Base-by-base conservation (phyloP, 352 stramenopile species). In the Pythium rhizo-oryzae region DNA sequence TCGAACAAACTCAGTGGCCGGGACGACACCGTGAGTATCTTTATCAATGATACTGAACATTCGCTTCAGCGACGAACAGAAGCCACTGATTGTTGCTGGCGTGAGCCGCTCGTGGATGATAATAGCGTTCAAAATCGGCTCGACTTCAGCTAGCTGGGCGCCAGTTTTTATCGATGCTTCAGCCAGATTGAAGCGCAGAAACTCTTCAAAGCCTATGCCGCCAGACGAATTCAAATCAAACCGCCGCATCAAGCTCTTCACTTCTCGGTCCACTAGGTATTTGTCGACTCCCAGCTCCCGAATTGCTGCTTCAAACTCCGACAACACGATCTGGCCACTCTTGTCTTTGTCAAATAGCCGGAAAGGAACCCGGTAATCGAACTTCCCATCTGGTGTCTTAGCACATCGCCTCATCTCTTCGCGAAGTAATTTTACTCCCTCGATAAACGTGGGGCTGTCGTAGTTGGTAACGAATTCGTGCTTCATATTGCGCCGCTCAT, bases 1-100 rank as follows among this genome's bases (percentile, higher is more conserved):
- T 55, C 90, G 75, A 15, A 79, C 59, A 62, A 94, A 93, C 35
- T 78, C 69, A 18, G 53, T 72, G 21, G 52, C 57, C 23, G 83
- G 56, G 2, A 94, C 62, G 24, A 79, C 72, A 6, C 86, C 84
- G 1, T 74, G 84, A 1, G 76, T 84, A 11, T 91, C 81, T 52
- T 92, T 91, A 72, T 94, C 86, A 16, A 92, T 81, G 47, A 93
- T 94, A 19, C 70, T 77, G 67, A 92, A 92, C 84, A 91, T 94
- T 41, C 86, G 77, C 49, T 91, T 91, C 21, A 94, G 64, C 15
- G 85, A 90, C 15, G 71, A 77, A 59, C 82, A 90, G 57, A 87
- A 94, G 0, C 79, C 76, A 18, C 51, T 66, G 23, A 81, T 71
- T 19, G 76, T 88, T 33, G 68, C 65, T 1, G 62, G 51, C 0